phyloP scores from a whole-genome alignment of 495 filamentous ascomycete species.

The Tuber indicum region DNA sequence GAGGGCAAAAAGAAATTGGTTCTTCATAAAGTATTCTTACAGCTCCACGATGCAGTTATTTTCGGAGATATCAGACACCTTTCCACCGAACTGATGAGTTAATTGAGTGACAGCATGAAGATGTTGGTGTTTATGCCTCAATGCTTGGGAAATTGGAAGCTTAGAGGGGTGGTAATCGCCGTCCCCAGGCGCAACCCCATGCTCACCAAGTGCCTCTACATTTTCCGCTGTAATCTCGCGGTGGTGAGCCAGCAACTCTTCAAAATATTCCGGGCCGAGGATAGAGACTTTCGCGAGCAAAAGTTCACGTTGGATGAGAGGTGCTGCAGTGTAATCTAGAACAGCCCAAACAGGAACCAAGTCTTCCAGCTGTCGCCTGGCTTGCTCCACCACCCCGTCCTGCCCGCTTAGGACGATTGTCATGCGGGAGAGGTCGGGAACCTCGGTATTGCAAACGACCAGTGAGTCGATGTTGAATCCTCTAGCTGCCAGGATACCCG shows the following conservation, averaged over 20 bases:
- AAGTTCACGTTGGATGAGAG: conserved; percentile 92
- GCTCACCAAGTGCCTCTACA: conserved; percentile 37
- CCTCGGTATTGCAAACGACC: conserved; percentile 95
- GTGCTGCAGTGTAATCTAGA: conserved; percentile 84
- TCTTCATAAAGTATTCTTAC: conserved; percentile 49
- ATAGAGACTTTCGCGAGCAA: conserved; percentile 95
- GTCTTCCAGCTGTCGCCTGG: conserved; percentile 89
- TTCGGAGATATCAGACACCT: conserved; percentile 93
- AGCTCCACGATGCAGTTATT: conserved; percentile 98
- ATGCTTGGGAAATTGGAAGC: conserved; percentile 74
- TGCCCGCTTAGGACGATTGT: conserved; percentile 94
- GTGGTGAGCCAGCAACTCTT: conserved; percentile 91
- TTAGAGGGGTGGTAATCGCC: conserved; percentile 79
- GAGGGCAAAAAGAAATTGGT: not conserved
- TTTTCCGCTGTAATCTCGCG: conserved; percentile 56
- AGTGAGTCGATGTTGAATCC: conserved; percentile 99
- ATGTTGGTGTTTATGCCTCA: conserved; percentile 96
- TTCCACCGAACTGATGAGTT: conserved; percentile 94
- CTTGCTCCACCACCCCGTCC: conserved; percentile 96
- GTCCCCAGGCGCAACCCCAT: conserved; percentile 19
- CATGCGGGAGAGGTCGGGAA: conserved; percentile 96
- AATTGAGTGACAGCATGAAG: conserved; percentile 88
- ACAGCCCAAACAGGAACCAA: conserved; percentile 98
- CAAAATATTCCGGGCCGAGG: conserved; percentile 93
- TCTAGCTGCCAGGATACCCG: conserved; percentile 88